A percentile compares a stretch with the other conserved stretches of the same genome.
Conservation (phyloP, 2,329 filamentous ascomycete species). For the Hypoxylon sp. region DNA sequence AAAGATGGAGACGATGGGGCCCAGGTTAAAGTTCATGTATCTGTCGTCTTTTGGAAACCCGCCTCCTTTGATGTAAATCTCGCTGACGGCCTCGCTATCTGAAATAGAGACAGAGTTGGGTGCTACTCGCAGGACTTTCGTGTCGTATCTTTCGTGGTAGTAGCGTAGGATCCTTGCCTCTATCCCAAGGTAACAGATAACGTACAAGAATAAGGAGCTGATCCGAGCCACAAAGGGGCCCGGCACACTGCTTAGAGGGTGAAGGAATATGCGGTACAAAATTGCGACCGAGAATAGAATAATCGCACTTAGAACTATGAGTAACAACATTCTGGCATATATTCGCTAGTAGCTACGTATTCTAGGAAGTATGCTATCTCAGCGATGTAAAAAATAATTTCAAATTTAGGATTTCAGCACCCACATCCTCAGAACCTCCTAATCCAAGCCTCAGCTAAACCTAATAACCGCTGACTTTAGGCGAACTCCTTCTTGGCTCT, state of each 20-base stretch:
- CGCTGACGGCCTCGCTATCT: slow-evolving; percentile 6
- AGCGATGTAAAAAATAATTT: background rate
- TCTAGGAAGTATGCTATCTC: background rate
- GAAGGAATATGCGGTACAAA: slow-evolving; percentile 7
- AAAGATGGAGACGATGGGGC: slow-evolving; percentile 7
- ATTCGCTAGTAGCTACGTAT: background rate
- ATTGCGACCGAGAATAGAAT: slow-evolving; percentile 4
- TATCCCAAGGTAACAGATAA: slow-evolving; percentile 44
- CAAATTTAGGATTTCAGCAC: background rate
- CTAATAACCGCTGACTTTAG: background rate
- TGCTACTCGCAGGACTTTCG: slow-evolving; percentile 4
- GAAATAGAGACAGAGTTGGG: slow-evolving; percentile 15
- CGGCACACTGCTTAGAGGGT: background rate
- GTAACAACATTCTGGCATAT: slow-evolving; percentile 8
- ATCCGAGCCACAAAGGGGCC: slow-evolving; percentile 11
- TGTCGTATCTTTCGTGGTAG: slow-evolving; percentile 24
- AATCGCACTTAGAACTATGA: background rate
- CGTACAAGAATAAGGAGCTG: slow-evolving; percentile 37
- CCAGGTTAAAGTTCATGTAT: slow-evolving; percentile 14
- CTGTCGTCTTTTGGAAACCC: slow-evolving; percentile 14
- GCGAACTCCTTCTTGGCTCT: background rate
- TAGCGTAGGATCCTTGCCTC: slow-evolving; percentile 40
- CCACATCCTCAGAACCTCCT: background rate
- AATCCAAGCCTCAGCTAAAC: background rate
- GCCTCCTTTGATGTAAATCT: slow-evolving; percentile 9